Evolutionary conservation across 2,329 filamentous ascomycete species (phyloP).

Genomic region (Aspergillus ibericus): DNA sequence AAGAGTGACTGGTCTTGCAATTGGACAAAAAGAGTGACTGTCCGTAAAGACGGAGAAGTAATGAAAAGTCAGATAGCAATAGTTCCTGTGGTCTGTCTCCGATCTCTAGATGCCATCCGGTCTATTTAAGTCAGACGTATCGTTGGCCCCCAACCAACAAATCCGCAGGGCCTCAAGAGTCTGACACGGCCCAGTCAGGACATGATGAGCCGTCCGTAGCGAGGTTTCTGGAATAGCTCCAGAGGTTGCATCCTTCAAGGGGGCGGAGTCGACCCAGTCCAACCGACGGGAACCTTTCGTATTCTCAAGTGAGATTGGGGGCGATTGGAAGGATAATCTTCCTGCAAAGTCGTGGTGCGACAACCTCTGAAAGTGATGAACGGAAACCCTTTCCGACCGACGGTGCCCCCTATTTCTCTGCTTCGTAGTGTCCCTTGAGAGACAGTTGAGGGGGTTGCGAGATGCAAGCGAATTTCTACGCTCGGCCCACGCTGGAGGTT

Average conservation of each 20-base stretch:
- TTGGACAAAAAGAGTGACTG: slow-evolving; percentile 3
- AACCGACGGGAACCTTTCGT: not conserved
- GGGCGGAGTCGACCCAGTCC: not conserved
- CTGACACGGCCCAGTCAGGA: not conserved
- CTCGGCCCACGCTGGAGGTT: not conserved
- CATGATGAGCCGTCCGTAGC: not conserved
- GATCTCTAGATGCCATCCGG: not conserved
- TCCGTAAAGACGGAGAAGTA: not conserved
- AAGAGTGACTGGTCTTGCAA: not conserved
- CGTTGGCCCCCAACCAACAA: slow-evolving; percentile 4
- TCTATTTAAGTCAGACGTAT: not conserved
- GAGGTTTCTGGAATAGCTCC: not conserved
- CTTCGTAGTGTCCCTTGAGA: not conserved
- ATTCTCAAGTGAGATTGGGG: slow-evolving; percentile 4
- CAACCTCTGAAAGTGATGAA: not conserved
- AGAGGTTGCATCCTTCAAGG: not conserved
- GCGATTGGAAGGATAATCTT: not conserved
- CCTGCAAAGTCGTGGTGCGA: not conserved
- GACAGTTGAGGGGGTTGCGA: not conserved
- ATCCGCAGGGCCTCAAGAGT: not conserved
- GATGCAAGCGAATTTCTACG: not conserved
- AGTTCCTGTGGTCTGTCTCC: not conserved
- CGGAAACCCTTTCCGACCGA: not conserved
- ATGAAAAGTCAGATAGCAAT: not conserved
- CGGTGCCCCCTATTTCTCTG: not conserved